Evolutionary conservation across 768 basidiomycete genomes (phyloP).

Genomic region (Boletus sp.): DNA sequence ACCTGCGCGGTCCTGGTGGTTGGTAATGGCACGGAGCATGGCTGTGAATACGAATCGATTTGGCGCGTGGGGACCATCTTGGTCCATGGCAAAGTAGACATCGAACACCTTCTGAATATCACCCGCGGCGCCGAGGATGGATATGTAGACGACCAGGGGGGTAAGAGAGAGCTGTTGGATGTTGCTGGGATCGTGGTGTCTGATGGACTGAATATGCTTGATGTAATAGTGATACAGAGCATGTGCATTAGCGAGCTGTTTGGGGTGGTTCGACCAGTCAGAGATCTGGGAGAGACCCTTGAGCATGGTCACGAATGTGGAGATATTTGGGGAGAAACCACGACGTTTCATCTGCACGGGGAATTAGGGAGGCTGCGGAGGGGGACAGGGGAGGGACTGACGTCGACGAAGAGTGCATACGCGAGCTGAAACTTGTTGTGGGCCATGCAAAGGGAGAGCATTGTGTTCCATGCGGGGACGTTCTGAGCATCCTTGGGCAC

Average conservation of each 20-base stretch:
- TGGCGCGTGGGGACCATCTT: slow-evolving; percentile 60
- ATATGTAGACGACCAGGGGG: slow-evolving; percentile 61
- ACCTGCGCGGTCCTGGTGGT: slow-evolving; percentile 16
- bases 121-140: slow-evolving; percentile 58
- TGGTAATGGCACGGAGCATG: slow-evolving; percentile 53
- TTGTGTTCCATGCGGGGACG: slow-evolving; percentile 71
- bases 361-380: slow-evolving; percentile 14
- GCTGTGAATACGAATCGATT: slow-evolving; percentile 59
- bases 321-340: slow-evolving; percentile 62
- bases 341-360: slow-evolving; percentile 75
- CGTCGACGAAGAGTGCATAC: slow-evolving; percentile 68
- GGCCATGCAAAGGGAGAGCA: slow-evolving; percentile 65
- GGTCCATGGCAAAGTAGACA: slow-evolving; percentile 65
- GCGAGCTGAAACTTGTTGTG: slow-evolving; percentile 54
- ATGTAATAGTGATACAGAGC: slow-evolving; percentile 58
- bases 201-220: slow-evolving; percentile 47
- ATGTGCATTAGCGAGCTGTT: slow-evolving; percentile 61
- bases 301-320: slow-evolving; percentile 71
- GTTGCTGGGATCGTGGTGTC: slow-evolving; percentile 44
- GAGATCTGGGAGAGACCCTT: slow-evolving; percentile 58
- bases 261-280: slow-evolving; percentile 54
- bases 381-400: slow-evolving; percentile 30
- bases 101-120: slow-evolving; percentile 69
- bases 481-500: slow-evolving; percentile 75
- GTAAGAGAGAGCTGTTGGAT: slow-evolving; percentile 42